Conservation (phyloP, 1,284 basidiomycete genomes). For the Heliocybe sulcata region DNA sequence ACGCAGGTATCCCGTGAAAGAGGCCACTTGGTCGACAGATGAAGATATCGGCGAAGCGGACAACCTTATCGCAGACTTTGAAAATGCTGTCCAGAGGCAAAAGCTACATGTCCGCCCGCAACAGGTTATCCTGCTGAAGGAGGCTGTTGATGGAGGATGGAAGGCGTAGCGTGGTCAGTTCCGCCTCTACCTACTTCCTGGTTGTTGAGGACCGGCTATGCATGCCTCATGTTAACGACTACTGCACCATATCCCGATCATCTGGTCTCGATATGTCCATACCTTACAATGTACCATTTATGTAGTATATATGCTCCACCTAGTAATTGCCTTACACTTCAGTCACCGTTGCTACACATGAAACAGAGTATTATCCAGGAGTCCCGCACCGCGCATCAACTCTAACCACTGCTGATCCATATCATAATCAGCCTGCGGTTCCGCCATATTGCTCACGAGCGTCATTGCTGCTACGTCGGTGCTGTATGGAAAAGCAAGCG, state of each 20-base stretch:
- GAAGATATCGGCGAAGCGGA: conserved; percentile 4
- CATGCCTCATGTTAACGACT: too few relatives aligned
- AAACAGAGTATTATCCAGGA: conserved; percentile 25
- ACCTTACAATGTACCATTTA: too few relatives aligned
- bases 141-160: conserved; percentile 5
- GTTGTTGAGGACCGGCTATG: too few relatives aligned
- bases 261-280: too few relatives aligned
- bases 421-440: not conserved
- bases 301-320: too few relatives aligned
- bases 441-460: too few relatives aligned
- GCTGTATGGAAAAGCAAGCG: too few relatives aligned
- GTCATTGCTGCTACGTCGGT: too few relatives aligned
- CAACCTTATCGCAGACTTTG: conserved; percentile 3
- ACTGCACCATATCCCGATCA: too few relatives aligned
- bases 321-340: not conserved
- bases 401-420: conserved; percentile 50
- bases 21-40: conserved; percentile 5
- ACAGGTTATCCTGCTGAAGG: not conserved
- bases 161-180: too few relatives aligned
- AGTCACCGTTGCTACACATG: not conserved
- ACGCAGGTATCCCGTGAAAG: conserved; percentile 2
- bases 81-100: not conserved
- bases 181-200: too few relatives aligned
- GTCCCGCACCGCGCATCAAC: conserved; percentile 45
- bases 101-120: not conserved